Evolutionary conservation across 768 basidiomycete genomes (phyloP).

Genomic region (Erythrobasidium yunnanense): DNA sequence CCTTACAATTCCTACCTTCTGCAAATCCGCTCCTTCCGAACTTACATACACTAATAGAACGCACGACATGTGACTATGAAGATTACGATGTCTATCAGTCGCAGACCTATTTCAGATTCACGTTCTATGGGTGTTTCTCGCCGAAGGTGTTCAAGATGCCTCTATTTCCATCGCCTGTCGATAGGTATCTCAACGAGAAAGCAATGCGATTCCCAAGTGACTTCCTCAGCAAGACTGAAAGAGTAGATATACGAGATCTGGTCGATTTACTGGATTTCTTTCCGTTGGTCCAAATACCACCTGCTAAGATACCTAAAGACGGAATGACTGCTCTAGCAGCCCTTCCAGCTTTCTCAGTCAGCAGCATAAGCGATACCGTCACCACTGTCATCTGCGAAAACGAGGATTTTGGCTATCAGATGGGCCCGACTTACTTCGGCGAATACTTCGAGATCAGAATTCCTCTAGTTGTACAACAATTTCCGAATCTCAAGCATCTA

Average conservation of each 20-base stretch:
- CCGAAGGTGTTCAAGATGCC: neutral
- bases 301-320: too few species aligned
- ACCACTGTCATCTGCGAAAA: neutral
- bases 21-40: neutral
- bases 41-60: neutral
- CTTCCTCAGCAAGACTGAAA: neutral
- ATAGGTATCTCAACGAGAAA: neutral
- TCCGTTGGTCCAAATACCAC: too few species aligned
- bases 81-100: neutral
- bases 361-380: neutral
- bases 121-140: constrained; percentile 1
- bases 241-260: neutral
- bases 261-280: neutral
- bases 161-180: neutral
- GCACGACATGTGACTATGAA: neutral
- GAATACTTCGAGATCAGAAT: neutral
- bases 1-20: too few species aligned
- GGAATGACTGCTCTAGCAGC: too few species aligned
- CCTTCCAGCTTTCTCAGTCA: too few species aligned
- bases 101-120: constrained; percentile 7
- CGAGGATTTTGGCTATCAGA: neutral
- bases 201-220: neutral
- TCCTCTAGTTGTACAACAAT: neutral
- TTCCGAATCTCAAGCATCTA: neutral
- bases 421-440: neutral